Base-by-base conservation (phyloP, 768 basidiomycete genomes). In the Tylopilus sp. region DNA sequence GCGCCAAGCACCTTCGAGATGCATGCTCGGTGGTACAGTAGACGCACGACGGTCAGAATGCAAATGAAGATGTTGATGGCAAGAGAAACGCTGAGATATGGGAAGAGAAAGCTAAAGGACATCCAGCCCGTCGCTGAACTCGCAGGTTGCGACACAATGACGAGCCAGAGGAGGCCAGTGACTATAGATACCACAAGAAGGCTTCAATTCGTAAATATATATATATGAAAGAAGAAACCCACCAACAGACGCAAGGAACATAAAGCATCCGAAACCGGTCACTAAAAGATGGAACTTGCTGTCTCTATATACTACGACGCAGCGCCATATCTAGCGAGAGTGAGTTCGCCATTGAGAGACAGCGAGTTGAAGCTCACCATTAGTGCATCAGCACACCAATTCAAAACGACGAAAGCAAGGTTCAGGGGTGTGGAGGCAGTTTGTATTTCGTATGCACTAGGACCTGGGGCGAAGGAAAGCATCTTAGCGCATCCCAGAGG, bases 51-150 rank as follows among this genome's bases (percentile, higher is more conserved):
- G 1, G 69, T 72, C 8, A 71, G 50, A 11, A 65, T 48, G 25
- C 67, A 70, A 29, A 71, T 56, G 54, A 65, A 13, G 46, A 73
- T 54, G 29, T 71, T 72, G 59, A 64, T 67, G 19, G 59, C 60
- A 24, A 72, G 63, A 10, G 72, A 72, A 19, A 73, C 62, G 9
- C 61, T 61, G 45, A 70, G 55, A 37, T 67, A 71, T 0, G 71
- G 71, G 38, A 71, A 64, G 22, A 70, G 70, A 17, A 65, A 63
- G 46, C 25, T 53, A 33, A 73, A 67, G 19, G 69, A 69, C 68
- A 69, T 69, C 68, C 66, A 65, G 19, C 60, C 56, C 5, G 1
- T 54, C 10, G 38, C 33, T 2, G 60, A 53, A 45, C 52, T 55
- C 16, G 22, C 57, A 40, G 69, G 69, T 34, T 48, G 37, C 7